A percentile compares a stretch with the other conserved stretches of the same genome.
phyloP scores from a whole-genome alignment of 2,329 filamentous ascomycete genomes.

The Rugonectria rugulosa region DNA sequence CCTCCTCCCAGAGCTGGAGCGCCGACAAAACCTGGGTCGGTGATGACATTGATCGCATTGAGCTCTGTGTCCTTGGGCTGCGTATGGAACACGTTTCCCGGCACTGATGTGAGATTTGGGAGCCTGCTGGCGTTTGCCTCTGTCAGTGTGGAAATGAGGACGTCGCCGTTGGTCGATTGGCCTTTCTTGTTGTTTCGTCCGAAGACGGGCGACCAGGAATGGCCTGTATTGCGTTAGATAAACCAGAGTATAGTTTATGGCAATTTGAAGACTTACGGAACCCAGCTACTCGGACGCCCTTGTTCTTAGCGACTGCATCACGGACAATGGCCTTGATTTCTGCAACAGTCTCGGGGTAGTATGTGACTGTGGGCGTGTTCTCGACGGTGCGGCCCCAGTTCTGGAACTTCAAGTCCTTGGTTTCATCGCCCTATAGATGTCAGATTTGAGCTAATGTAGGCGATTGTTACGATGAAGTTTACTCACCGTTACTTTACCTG shows the following conservation, averaged over 20 bases:
- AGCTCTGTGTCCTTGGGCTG: slow-evolving; percentile 8
- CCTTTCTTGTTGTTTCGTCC: slow-evolving; percentile 2
- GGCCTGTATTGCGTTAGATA: slow-evolving; percentile 10
- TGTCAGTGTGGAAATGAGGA: slow-evolving; percentile 17
- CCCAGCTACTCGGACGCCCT: slow-evolving; percentile 19
- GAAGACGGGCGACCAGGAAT: slow-evolving; percentile 23
- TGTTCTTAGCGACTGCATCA: slow-evolving; percentile 1
- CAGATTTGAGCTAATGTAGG: no score
- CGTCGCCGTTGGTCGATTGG: slow-evolving; percentile 9
- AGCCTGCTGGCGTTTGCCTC: neutral
- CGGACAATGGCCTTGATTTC: slow-evolving; percentile 11
- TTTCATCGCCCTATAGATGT: no score
- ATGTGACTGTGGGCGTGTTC: slow-evolving; percentile 14
- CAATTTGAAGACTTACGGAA: slow-evolving; percentile 5
- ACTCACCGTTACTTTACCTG: no score
- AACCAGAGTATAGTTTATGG: no score
- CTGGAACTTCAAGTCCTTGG: no score
- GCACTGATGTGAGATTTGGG: slow-evolving; percentile 9
- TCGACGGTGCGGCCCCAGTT: slow-evolving; percentile 19
- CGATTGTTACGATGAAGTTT: no score
- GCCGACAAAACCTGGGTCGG: neutral
- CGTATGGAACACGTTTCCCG: slow-evolving; percentile 1
- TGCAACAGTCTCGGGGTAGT: neutral
- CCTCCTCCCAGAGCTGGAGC: neutral
- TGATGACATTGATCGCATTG: neutral